Evolutionary conservation across 2,329 filamentous ascomycete species (phyloP).

Genomic region (Pezicula rhizophila): DNA sequence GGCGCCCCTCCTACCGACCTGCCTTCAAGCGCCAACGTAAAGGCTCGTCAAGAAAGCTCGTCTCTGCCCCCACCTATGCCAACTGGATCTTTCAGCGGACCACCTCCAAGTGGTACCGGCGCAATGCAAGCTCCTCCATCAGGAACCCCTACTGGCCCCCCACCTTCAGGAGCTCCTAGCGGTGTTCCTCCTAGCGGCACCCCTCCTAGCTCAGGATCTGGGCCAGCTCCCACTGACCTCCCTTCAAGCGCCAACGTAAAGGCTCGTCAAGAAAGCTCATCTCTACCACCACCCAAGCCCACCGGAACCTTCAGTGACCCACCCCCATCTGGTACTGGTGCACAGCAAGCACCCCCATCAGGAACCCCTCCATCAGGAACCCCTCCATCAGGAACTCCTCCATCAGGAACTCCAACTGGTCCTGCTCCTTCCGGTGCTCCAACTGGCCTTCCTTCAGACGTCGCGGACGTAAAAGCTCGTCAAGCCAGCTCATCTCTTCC

Average conservation of each 20-base stretch:
- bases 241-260: too few relatives aligned
- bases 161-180: background rate
- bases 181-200: background rate
- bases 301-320: background rate
- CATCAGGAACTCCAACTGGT: background rate
- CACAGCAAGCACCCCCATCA: background rate
- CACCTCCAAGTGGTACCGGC: background rate
- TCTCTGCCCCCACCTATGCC: background rate
- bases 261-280: too few relatives aligned
- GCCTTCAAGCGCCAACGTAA: background rate
- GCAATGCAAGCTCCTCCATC: background rate
- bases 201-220: too few relatives aligned
- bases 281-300: too few relatives aligned
- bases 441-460: background rate
- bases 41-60: background rate
- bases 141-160: background rate
- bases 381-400: background rate
- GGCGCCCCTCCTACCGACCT: background rate
- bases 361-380: background rate
- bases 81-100: background rate
- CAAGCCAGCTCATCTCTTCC: too few relatives aligned
- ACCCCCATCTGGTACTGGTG: background rate
- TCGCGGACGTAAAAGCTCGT: too few relatives aligned
- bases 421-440: background rate
- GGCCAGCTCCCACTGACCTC: background rate